Evolutionary conservation across 2,329 filamentous ascomycete species (phyloP), one percentile per base, ranked within the genome.

Genomic region (Pezicula carpinea): DNA sequence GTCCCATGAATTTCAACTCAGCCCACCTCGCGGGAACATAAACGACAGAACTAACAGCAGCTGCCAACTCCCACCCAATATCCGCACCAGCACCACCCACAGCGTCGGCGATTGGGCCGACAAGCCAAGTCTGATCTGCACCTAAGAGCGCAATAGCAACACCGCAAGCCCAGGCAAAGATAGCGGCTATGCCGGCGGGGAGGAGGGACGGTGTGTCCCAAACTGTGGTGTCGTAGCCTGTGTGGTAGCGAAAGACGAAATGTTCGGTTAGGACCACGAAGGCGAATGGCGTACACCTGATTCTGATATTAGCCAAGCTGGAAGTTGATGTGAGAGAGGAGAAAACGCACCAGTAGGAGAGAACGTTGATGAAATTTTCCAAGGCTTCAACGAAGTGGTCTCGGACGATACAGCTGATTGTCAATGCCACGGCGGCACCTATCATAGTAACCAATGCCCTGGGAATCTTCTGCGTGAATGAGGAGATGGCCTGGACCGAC

Each of bases 291-390:
- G 82, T 78, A 6, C 87, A 72, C 82, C 26, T 29, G 22, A 5
- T 23, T 23, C 5, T 23, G 22, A 8, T n/a, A 29, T 29, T 29
- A 10, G 8, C 13, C 26, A 11, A 29, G 13, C 13, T 29, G 13
- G 26, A 2, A 3, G 2, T 29, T 8, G 23, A 26, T 23, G 5
- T 23, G 26, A 10, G 8, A 29, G 6, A 29, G 13, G 4, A 29
- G 10, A 11, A 29, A 10, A 29, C 26, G 13, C 13, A 29, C 26
- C 83, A 88, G 69, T 87, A 88, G 4, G 77, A 76, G 49, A 80
- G 78, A 43, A 81, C 62, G 49, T 76, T 65, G 77, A 87, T 83
- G 65, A 87, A 85, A 64, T 85, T 82, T 60, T 82, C 74, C n/a
- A 87, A 69, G 5, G 83, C 75, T 7, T 62, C 59, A 53, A 82